phyloP scores from a whole-genome alignment of 1,284 basidiomycete genomes.

The Mycocalia duriaeana region DNA sequence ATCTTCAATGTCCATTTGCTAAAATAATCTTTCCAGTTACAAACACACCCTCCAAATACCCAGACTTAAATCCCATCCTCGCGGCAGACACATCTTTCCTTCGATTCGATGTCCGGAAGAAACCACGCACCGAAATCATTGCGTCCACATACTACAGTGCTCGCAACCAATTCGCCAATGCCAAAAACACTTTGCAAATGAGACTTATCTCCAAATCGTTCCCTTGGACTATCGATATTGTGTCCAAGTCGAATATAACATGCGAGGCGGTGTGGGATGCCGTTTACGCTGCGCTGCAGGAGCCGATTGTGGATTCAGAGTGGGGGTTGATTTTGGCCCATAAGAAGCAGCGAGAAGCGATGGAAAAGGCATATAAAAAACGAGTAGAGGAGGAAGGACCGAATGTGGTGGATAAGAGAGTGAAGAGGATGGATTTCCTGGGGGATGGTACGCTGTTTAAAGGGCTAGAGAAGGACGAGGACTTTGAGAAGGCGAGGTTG shows the following conservation, averaged over 20 bases:
- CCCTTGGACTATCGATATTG: slow-evolving; percentile 56
- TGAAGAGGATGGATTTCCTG: slow-evolving; percentile 56
- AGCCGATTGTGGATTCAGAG: slow-evolving; percentile 52
- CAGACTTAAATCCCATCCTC: slow-evolving; percentile 43
- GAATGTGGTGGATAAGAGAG: slow-evolving; percentile 20
- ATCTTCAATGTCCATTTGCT: background rate
- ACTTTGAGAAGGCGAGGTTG: slow-evolving; percentile 42
- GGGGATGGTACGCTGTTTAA: slow-evolving; percentile 51
- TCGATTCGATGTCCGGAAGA: slow-evolving; percentile 42
- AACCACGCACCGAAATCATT: slow-evolving; percentile 36
- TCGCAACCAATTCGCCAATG: slow-evolving; percentile 30
- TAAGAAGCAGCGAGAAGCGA: slow-evolving; percentile 25
- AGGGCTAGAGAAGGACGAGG: slow-evolving; percentile 52
- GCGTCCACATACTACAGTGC: slow-evolving; percentile 36
- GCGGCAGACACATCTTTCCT: slow-evolving; percentile 45
- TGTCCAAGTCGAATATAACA: slow-evolving; percentile 19
- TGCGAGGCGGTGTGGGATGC: slow-evolving; percentile 51
- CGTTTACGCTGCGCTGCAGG: slow-evolving; percentile 42
- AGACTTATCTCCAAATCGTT: slow-evolving; percentile 52
- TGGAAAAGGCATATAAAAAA: slow-evolving; percentile 35
- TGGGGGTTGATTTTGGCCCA: slow-evolving; percentile 48
- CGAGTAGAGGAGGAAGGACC: slow-evolving; percentile 22
- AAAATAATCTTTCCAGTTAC: background rate
- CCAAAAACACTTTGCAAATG: slow-evolving; percentile 28
- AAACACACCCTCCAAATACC: slow-evolving; percentile 28